phyloP scores from a whole-genome alignment of 345 rosid species.

The Abelmoschus esculentus region DNA sequence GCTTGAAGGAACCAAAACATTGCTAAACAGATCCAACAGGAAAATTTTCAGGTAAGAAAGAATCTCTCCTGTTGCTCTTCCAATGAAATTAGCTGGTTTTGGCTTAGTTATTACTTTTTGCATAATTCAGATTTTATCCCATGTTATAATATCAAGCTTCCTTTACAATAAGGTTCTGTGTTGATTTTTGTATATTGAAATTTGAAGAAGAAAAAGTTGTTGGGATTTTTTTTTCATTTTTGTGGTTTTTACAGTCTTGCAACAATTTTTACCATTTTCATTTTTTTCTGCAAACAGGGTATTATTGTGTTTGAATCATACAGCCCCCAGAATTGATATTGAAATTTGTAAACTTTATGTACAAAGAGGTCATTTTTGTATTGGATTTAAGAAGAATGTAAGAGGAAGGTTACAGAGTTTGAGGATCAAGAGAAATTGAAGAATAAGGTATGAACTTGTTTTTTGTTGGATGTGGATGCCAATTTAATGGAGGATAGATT shows the following conservation, averaged over 20 bases:
- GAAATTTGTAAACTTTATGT: conserved; percentile 13
- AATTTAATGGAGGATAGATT: conserved; percentile 16
- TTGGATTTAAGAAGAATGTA: neutral
- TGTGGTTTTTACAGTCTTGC: neutral
- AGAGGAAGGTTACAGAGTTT: conserved; percentile 4
- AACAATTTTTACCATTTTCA: neutral
- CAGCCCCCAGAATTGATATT: neutral
- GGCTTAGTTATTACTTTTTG: neutral
- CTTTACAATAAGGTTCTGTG: conserved; percentile 1
- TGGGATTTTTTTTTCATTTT: neutral
- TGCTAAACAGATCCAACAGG: neutral
- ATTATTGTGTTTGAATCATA: neutral
- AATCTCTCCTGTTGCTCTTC: neutral
- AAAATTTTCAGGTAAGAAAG: neutral
- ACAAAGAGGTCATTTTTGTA: neutral
- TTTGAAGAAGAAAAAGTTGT: conserved; percentile 9
- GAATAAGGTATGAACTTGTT: neutral
- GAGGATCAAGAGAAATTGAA: conserved; percentile 11
- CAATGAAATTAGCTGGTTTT: neutral
- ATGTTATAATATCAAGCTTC: neutral
- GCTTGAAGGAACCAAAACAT: conserved; percentile 8
- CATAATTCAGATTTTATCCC: conserved; percentile 10
- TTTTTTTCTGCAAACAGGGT: conserved; percentile 12
- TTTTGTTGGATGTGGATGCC: neutral
- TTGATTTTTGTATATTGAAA: neutral